Base-by-base conservation (phyloP, 2,329 filamentous ascomycete species). In the Penicillium rolfsii region DNA sequence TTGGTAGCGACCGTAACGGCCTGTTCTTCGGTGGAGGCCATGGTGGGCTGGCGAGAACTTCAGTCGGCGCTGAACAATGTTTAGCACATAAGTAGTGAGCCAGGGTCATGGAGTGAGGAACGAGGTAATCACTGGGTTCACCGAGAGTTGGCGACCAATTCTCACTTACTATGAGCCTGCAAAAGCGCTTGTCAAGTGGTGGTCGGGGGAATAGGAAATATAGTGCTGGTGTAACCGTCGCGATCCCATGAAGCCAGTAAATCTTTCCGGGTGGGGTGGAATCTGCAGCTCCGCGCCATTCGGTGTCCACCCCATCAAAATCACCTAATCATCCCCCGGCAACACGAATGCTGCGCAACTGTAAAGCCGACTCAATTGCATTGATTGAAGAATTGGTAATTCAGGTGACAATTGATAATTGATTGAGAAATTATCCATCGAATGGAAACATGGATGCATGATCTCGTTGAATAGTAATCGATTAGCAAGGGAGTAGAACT, bases 1-100 rank as follows among this genome's bases (percentile, higher is more conserved):
- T 76, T 75, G 22, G 64, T 64, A 40, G 63, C 66, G 46, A 61
- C 48, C 60, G 59, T 62, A 36, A 67, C 63, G 48, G 60, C 60
- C 65, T 69, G 53, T 16, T 61, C 30, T 24, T 30, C 48, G 35
- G 60, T 52, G 57, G 60, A 41, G 60, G 61, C 61, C 74, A 75
- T 76, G 59, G 58, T 70, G 66, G 57, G 57, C 58, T 62, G 55
- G 35, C 4, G 55, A 52, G 36, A 58, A 46, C 36, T 26, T 53
- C 12, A 45, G 36, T 61, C 46, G 55, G 52, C 50, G 28, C 26
- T 40, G 24, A 24, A 57, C 22, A 36, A 52, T 30, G n/a, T 24
- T 16, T 28, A 38, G 49, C 16, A 24, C 19, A 22, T 22, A 22
- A 7, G 30, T 22, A 24, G 9, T 33, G 9, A 33, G 7, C 4